Evolutionary conservation across 2,329 filamentous ascomycete genomes (phyloP), one percentile per base, ranked within the genome.

Genomic region (Colletotrichum eremochloae): DNA sequence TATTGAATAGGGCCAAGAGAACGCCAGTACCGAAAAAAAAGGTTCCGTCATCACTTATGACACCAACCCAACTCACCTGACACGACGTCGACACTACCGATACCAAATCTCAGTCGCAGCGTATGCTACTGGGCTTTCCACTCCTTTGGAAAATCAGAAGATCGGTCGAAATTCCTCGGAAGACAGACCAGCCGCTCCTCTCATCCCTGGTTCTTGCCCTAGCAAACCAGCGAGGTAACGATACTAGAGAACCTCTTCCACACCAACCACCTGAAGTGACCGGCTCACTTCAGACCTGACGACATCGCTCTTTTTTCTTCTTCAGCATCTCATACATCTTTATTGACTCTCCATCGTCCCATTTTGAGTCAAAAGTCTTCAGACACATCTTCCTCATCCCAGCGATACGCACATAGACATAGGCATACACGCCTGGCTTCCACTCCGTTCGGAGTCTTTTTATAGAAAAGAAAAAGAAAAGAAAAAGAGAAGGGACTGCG

Each of bases 301-400:
- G 36, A 50, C 57, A 64, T 56, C 70, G 46, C 65, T 57, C 67
- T 65, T 55, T 56, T 52, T 53, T 42, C 44, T 44, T 64, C 20
- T 40, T 65, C 52, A 33, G 36, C 62, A 18, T 18, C n/a, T 56
- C 50, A 33, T 63, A 20, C 60, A 63, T 42, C 48, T 63, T 42
- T 31, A 12, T 53, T 53, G 62, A 72, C 70, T 70, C 67, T 63
- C 33, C 42, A 38, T 69, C 50, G 44, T 64, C 20, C 18, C 33
- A 36, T 68, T 68, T 56, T 72, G 70, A 72, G 63, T 70, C 70
- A 72, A 50, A 62, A 62, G 33, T 24, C 42, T 70, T 61, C 46
- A 64, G 60, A 72, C 66, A 56, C 48, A 40, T 20, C 20, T 42
- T 57, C 55, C 52, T 48, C 52, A 56, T 55, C 67, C 38, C 33